These are phyloP conservation scores for Sporothrix brasiliensis DNA, from an alignment of 2,329 filamentous ascomycete species.

Conservation along the genomic window DNA sequence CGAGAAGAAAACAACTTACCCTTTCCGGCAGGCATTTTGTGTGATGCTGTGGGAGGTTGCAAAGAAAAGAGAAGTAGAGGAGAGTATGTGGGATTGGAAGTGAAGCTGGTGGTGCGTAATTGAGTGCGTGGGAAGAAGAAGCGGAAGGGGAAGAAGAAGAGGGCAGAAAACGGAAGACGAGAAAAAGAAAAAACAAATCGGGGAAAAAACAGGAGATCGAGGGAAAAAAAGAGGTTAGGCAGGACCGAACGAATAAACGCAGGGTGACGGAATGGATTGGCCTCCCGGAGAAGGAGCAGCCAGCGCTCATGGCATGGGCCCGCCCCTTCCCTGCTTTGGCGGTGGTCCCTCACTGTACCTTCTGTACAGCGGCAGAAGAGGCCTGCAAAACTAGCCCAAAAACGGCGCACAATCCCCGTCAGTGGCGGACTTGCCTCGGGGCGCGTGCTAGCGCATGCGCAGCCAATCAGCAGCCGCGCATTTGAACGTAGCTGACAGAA, in stretches of 20 bases:
- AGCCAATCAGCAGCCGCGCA: conserved; percentile 34
- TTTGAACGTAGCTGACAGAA: conserved; percentile 30
- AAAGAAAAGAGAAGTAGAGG: conserved; percentile 28
- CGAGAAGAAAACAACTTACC: conserved; percentile 42
- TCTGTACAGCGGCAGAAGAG: not conserved
- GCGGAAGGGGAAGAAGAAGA: not conserved
- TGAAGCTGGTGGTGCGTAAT: conserved; percentile 29
- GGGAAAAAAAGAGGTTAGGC: conserved; percentile 10
- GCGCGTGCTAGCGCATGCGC: not conserved
- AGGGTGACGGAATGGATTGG: conserved; percentile 21
- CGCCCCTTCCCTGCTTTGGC: conserved; percentile 16
- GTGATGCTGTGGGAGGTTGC: conserved; percentile 30
- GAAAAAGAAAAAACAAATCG: conserved; percentile 11
- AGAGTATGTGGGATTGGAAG: conserved; percentile 29
- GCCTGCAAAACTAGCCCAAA: conserved; percentile 9
- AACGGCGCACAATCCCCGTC: conserved; percentile 2
- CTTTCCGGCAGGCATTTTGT: conserved; percentile 50
- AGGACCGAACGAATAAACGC: conserved; percentile 22
- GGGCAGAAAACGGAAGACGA: conserved; percentile 13
- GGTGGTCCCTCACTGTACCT: not conserved
- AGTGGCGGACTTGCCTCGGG: conserved; percentile 28
- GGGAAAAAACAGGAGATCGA: conserved; percentile 25
- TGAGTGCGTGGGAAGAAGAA: not conserved
- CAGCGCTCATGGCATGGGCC: conserved; percentile 1
- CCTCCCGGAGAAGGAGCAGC: conserved; percentile 13